A percentile compares a stretch with the other conserved stretches of the same genome.
Conservation (phyloP, 208 protist genomes). For the Trypanosoma theileri region DNA sequence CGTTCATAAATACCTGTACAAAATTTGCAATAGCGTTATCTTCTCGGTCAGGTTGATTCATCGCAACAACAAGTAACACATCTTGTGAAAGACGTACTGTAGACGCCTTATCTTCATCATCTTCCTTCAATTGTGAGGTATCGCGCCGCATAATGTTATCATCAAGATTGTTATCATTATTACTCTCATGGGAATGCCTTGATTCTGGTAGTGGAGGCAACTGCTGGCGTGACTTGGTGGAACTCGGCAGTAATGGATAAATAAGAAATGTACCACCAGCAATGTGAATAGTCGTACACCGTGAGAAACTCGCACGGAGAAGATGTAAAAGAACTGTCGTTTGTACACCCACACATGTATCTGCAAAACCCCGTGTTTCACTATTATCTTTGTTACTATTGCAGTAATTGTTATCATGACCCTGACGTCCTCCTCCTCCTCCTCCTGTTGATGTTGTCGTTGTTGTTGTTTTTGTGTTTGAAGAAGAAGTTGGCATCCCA, state of each 20-base stretch:
- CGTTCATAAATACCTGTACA: slow-evolving; percentile 80
- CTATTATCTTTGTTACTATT: not conserved
- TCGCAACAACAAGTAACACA: slow-evolving; percentile 67
- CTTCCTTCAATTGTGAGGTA: too few species aligned
- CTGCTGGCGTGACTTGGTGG: not conserved
- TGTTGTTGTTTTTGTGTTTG: not conserved
- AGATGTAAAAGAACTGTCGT: slow-evolving; percentile 64
- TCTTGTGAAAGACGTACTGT: not conserved
- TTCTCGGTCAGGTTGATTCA: slow-evolving; percentile 64
- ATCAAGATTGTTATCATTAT: not conserved
- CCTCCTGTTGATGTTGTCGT: not conserved
- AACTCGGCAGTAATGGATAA: slow-evolving; percentile 40
- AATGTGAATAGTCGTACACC: slow-evolving; percentile 71
- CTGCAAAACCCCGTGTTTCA: not conserved
- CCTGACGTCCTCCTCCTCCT: not conserved
- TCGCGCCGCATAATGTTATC: not conserved
- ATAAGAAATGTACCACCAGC: slow-evolving; percentile 73
- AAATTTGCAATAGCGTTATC: slow-evolving; percentile 63
- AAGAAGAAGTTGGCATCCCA: not conserved
- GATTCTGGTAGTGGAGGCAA: not conserved
- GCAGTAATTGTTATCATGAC: not conserved
- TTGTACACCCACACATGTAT: slow-evolving; percentile 69
- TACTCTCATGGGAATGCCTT: not conserved
- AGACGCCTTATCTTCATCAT: slow-evolving; percentile 6
- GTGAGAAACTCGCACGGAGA: slow-evolving; percentile 47